phyloP scores from a whole-genome alignment of 768 basidiomycete genomes.

The Suillus discolor region DNA sequence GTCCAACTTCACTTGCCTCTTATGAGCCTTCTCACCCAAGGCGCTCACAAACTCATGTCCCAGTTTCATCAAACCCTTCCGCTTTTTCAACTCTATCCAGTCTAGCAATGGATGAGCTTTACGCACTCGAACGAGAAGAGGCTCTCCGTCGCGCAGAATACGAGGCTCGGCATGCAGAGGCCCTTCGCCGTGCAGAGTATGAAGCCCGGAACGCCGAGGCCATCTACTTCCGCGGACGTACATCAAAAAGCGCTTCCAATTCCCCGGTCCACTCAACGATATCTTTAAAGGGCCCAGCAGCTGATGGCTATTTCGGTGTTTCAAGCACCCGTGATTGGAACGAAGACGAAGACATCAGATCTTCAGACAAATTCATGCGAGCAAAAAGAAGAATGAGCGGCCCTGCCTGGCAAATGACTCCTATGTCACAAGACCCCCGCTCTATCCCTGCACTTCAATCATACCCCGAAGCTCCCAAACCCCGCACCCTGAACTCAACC shows the following conservation, averaged over 20 bases:
- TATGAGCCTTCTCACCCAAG: conserved; percentile 40
- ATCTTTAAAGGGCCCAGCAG: conserved; percentile 22
- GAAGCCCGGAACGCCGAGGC: conserved; percentile 54
- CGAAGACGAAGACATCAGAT: conserved; percentile 31
- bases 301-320: conserved; percentile 45
- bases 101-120: conserved; percentile 86
- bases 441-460: conserved; percentile 18
- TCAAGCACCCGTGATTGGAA: conserved; percentile 40
- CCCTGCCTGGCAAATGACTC: conserved; percentile 56
- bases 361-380: conserved; percentile 27
- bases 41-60: conserved; percentile 29
- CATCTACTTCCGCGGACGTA: conserved; percentile 36
- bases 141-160: conserved; percentile 85
- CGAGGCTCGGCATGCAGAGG: conserved; percentile 75
- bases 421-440: conserved; percentile 38
- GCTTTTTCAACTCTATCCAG: conserved; percentile 72
- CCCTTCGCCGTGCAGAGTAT: conserved; percentile 64
- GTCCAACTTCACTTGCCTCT: conserved; percentile 53
- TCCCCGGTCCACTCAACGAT: conserved; percentile 47
- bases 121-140: conserved; percentile 86
- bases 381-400: conserved; percentile 54
- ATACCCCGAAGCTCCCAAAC: conserved; percentile 18
- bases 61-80: conserved; percentile 36
- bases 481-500: conserved; percentile 25
- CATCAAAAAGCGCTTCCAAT: conserved; percentile 69